These are phyloP conservation scores for Penicillium concentricum DNA, from an alignment of 2,329 filamentous ascomycete genomes.

Conservation along the genomic window DNA sequence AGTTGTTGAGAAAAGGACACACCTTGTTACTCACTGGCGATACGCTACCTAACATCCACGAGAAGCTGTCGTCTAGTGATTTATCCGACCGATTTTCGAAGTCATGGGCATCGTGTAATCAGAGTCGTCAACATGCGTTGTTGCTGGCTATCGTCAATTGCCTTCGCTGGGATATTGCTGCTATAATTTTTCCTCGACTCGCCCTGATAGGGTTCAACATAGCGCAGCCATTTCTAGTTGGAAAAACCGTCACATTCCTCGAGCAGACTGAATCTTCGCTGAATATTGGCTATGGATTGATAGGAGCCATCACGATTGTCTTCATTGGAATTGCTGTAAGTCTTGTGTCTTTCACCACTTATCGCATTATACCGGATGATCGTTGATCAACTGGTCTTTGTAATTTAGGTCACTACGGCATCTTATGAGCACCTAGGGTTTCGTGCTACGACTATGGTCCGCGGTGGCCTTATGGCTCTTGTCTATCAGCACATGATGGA, in stretches of 20 bases:
- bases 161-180: slow-evolving; percentile 15
- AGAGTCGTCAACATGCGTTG: slow-evolving; percentile 10
- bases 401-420: slow-evolving; percentile 11
- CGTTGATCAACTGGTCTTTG: background rate
- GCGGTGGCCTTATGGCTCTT: slow-evolving; percentile 20
- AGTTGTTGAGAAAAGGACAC: slow-evolving; percentile 16
- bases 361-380: background rate
- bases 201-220: slow-evolving; percentile 17
- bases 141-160: slow-evolving; percentile 14
- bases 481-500: slow-evolving; percentile 22
- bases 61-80: slow-evolving; percentile 6
- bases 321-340: slow-evolving; percentile 15
- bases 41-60: slow-evolving; percentile 8
- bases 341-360: background rate
- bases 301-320: background rate
- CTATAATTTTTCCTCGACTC: slow-evolving; percentile 13
- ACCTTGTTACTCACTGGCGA: slow-evolving; percentile 4
- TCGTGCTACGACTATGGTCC: slow-evolving; percentile 18
- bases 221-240: slow-evolving; percentile 18
- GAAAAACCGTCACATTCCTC: slow-evolving; percentile 9
- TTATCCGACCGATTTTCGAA: background rate
- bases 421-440: slow-evolving; percentile 14
- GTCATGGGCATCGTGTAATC: slow-evolving; percentile 6
- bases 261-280: background rate
- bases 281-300: slow-evolving; percentile 12